Evolutionary conservation across 2,329 filamentous ascomycete genomes (phyloP).

Genomic region (Myriosclerotinia scirpicola): DNA sequence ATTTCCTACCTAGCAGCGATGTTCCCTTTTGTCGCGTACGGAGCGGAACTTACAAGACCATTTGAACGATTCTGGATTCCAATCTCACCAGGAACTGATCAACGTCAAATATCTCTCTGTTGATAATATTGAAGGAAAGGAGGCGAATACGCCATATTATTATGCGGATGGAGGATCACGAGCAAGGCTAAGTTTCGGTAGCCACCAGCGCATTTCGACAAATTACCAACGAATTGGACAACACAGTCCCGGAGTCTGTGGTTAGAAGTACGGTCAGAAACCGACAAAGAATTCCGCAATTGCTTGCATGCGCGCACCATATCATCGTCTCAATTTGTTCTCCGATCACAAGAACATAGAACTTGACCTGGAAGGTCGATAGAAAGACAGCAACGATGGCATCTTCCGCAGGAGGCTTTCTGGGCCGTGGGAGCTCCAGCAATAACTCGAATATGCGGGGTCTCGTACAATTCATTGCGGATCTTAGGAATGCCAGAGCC

Average conservation of each 20-base stretch:
- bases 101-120: slow-evolving; percentile 1
- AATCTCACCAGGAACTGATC: slow-evolving; percentile 9
- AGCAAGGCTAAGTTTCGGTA: slow-evolving; percentile 24
- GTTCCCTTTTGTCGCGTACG: slow-evolving; percentile 15
- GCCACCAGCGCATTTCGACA: slow-evolving; percentile 19
- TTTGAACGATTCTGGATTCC: slow-evolving; percentile 6
- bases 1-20: slow-evolving; percentile 4
- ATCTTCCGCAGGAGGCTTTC: slow-evolving; percentile 52
- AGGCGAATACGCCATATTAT: slow-evolving; percentile 18
- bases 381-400: slow-evolving; percentile 32
- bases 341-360: background rate
- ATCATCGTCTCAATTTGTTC: background rate
- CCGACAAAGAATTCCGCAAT: slow-evolving; percentile 2
- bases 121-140: slow-evolving; percentile 1
- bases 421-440: slow-evolving; percentile 61
- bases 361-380: background rate
- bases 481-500: slow-evolving; percentile 90
- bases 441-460: slow-evolving; percentile 73
- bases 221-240: slow-evolving; percentile 16
- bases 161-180: slow-evolving; percentile 21
- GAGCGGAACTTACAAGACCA: slow-evolving; percentile 13
- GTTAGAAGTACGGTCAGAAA: slow-evolving; percentile 1
- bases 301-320: background rate
- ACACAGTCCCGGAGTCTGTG: slow-evolving; percentile 1
- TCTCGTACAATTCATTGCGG: slow-evolving; percentile 96